Percentiles rank a stretch among this genome's conserved stretches.
These are phyloP conservation scores for Irpex sp. DNA, from an alignment of 1,284 basidiomycete species.

Conservation along the genomic window DNA sequence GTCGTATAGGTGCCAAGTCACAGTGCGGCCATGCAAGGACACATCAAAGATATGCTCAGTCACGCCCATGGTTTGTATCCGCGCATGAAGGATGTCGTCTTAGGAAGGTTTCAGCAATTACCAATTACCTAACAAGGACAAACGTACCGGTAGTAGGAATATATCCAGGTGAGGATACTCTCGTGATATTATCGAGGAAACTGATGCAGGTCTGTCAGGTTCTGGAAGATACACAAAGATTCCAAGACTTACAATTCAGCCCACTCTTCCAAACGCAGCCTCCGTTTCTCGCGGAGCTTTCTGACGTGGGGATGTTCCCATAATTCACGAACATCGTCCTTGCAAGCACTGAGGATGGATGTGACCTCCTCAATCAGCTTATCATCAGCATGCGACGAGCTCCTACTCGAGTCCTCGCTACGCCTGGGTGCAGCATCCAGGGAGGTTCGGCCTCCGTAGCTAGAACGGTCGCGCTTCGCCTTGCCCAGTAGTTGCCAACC, in stretches of 20 bases:
- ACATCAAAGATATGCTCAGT: constrained; percentile 75
- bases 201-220: constrained; percentile 32
- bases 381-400: constrained; percentile 35
- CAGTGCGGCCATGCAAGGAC: constrained; percentile 67
- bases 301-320: constrained; percentile 71
- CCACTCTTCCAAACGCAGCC: constrained; percentile 78
- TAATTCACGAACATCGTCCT: constrained; percentile 62
- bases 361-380: constrained; percentile 57
- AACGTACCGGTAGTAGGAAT: constrained; percentile 64
- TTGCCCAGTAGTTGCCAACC: constrained; percentile 62
- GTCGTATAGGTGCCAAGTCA: constrained; percentile 79
- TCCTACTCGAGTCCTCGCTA: constrained; percentile 16
- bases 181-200: constrained; percentile 68
- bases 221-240: neutral
- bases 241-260: constrained; percentile 68
- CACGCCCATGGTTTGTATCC: constrained; percentile 82
- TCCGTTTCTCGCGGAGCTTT: constrained; percentile 60
- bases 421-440: constrained; percentile 14
- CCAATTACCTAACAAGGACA: neutral
- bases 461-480: constrained; percentile 22
- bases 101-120: constrained; percentile 2
- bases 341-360: constrained; percentile 49
- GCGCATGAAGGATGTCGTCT: constrained; percentile 83
- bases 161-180: constrained; percentile 65
- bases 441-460: constrained; percentile 22